A percentile compares a stretch with the other conserved stretches of the same genome.
Conservation (phyloP, 345 rosid species). For the Clarkia xantiana region DNA sequence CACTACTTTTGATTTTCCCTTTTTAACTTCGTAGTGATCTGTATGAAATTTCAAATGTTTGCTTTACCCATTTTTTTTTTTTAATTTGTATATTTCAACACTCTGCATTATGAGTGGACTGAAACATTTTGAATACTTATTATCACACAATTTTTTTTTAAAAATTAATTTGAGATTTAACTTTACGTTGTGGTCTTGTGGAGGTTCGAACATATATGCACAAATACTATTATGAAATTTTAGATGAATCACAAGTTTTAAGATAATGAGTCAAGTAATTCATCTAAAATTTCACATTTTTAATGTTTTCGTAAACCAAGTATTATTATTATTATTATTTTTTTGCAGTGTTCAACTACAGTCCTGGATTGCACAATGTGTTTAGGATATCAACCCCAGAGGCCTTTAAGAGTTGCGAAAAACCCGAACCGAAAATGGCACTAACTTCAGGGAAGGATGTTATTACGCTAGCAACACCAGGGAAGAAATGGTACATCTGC, state of each 20-base stretch:
- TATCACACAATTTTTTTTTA: too few relatives aligned
- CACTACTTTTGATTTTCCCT: slow-evolving; percentile 13
- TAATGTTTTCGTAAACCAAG: too few relatives aligned
- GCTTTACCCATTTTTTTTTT: neutral
- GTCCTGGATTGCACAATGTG: slow-evolving; percentile 1
- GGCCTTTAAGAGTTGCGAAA: slow-evolving; percentile 18
- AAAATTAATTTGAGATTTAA: too few relatives aligned
- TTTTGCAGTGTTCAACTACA: slow-evolving; percentile 18
- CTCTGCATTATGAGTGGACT: too few relatives aligned
- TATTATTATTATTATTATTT: neutral
- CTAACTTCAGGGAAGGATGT: slow-evolving; percentile 17
- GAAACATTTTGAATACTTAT: too few relatives aligned
- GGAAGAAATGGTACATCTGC: slow-evolving; percentile 39
- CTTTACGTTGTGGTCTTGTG: too few relatives aligned
- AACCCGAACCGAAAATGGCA: neutral
- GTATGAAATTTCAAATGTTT: too few relatives aligned
- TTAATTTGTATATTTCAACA: too few relatives aligned
- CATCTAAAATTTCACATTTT: neutral
- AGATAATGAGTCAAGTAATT: neutral
- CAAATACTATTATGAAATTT: too few relatives aligned
- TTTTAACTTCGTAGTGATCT: neutral
- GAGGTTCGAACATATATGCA: too few relatives aligned
- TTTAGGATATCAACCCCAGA: slow-evolving; percentile 8
- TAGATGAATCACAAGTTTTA: too few relatives aligned
- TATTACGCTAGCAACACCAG: slow-evolving; percentile 15